A percentile compares a stretch with the other conserved stretches of the same genome.
These are phyloP conservation scores for Penstemon barbatus DNA, from an alignment of 257 asterid genomes.

Conservation along the genomic window DNA sequence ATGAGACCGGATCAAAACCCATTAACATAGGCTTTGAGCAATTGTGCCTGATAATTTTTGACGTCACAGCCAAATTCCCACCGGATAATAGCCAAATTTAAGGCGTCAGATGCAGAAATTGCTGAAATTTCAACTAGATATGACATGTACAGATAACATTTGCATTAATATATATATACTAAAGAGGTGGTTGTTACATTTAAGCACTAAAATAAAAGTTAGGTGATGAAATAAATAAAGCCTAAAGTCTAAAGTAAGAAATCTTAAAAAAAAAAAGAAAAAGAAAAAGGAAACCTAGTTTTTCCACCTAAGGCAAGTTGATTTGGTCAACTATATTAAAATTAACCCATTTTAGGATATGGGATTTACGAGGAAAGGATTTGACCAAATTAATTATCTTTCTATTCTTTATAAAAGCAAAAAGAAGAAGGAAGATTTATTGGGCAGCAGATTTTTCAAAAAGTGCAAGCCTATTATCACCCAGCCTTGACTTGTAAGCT, in stretches of 20 bases:
- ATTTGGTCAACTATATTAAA: conserved; percentile 17
- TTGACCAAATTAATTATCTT: conserved; percentile 14
- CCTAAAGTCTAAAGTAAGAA: too few species aligned
- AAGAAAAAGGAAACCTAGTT: not conserved
- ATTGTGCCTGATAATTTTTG: too few species aligned
- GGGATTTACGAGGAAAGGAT: not conserved
- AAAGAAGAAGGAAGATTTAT: not conserved
- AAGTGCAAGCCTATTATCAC: conserved; percentile 49
- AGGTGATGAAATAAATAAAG: not conserved
- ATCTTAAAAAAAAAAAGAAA: not conserved
- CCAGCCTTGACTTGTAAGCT: conserved; percentile 59
- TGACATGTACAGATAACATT: not conserved
- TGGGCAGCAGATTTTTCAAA: conserved; percentile 41
- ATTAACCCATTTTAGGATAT: conserved; percentile 17
- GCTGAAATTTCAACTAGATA: not conserved
- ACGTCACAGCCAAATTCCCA: too few species aligned
- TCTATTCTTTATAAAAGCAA: not conserved
- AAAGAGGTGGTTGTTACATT: conserved; percentile 15
- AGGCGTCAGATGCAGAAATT: not conserved
- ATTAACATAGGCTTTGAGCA: too few species aligned
- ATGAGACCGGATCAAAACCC: too few species aligned
- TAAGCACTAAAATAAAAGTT: conserved; percentile 15
- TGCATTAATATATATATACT: conserved; percentile 24
- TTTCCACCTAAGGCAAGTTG: conserved; percentile 29
- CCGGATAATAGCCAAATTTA: not conserved